phyloP scores from a whole-genome alignment of 2,329 filamentous ascomycete species.

The Trichophyton equinum region DNA sequence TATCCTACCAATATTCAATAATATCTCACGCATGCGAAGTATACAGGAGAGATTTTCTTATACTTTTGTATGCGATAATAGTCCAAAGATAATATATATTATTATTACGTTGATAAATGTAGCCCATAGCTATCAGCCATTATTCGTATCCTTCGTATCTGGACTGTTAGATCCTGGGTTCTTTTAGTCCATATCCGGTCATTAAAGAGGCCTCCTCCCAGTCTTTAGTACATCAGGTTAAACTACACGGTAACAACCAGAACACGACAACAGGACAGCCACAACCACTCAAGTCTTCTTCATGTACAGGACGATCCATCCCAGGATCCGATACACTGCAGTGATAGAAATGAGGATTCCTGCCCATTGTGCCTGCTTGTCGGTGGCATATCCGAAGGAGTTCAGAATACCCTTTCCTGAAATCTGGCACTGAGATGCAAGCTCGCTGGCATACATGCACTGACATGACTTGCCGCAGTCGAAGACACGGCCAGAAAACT shows the following conservation, averaged over 20 bases:
- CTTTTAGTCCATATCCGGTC: neutral
- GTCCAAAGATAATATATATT: no score
- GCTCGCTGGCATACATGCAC: constrained; percentile 58
- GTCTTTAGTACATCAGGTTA: neutral
- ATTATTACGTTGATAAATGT: no score
- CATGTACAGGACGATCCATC: constrained; percentile 46
- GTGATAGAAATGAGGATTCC: constrained; percentile 70
- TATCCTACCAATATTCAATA: neutral
- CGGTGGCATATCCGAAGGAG: constrained; percentile 55
- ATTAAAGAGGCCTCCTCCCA: neutral
- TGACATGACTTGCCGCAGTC: constrained; percentile 46
- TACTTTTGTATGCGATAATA: no score
- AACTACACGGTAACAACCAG: neutral
- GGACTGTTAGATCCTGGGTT: neutral
- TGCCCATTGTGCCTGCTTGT: constrained; percentile 53
- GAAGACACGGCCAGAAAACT: constrained; percentile 57
- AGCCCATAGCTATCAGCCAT: neutral
- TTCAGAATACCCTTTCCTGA: constrained; percentile 57
- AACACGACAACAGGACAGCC: neutral
- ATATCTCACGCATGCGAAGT: neutral
- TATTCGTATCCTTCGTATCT: neutral
- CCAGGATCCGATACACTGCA: constrained; percentile 56
- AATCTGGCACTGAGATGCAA: constrained; percentile 55
- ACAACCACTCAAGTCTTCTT: constrained; percentile 16
- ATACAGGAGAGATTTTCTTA: no score